phyloP scores from a whole-genome alignment of 345 rosid genomes.

The Punica granatum region DNA sequence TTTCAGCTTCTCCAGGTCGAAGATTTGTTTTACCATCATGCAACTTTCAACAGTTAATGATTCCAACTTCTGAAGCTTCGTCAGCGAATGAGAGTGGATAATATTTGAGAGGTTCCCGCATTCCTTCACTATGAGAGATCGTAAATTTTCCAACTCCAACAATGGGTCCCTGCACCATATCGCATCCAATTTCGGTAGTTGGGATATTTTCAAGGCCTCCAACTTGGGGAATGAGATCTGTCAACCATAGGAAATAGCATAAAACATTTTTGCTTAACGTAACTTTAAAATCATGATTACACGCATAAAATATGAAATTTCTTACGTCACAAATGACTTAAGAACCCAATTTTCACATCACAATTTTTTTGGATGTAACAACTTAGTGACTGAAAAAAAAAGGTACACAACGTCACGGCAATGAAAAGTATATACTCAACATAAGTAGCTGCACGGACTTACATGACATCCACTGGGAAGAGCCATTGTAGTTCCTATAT shows the following conservation, averaged over 20 bases:
- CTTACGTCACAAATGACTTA: no score
- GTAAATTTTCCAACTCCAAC: neutral
- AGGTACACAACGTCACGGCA: no score
- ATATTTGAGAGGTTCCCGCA: neutral
- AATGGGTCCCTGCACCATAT: neutral
- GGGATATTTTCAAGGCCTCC: constrained; percentile 7
- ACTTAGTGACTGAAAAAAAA: no score
- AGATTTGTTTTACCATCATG: neutral
- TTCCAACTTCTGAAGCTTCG: neutral
- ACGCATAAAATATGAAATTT: no score
- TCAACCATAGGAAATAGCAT: neutral
- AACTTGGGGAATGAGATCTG: neutral
- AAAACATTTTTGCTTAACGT: neutral
- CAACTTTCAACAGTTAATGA: neutral
- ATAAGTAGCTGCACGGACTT: no score
- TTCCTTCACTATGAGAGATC: neutral
- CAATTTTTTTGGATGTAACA: no score
- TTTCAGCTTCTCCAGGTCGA: rapidly evolving
- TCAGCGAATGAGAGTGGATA: neutral
- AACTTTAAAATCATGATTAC: neutral
- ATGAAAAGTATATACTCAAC: no score
- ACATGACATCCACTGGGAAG: neutral
- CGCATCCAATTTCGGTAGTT: neutral
- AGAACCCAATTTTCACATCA: no score
- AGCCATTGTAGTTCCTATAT: no score